phyloP scores from a whole-genome alignment of 768 basidiomycete species.

The Termitomyces sp. region DNA sequence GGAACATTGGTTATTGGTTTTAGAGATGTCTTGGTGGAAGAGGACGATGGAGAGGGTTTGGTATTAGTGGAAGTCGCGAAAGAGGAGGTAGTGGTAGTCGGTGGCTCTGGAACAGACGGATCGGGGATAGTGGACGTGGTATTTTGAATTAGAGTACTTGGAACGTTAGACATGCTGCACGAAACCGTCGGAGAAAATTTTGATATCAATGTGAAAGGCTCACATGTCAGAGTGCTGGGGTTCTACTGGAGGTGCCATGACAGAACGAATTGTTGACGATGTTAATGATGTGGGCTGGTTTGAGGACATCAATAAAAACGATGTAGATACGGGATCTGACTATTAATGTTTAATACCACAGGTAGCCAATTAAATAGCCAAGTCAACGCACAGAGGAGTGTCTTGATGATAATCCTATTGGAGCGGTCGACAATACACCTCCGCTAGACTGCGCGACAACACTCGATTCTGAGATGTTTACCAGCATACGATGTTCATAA shows the following conservation, averaged over 20 bases:
- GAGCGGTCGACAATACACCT: not conserved
- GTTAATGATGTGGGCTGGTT: not conserved
- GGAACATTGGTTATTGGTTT: not conserved
- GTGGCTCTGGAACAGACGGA: not conserved
- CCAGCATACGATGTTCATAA: constrained; percentile 5
- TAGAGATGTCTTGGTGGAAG: not conserved
- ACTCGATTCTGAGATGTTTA: not conserved
- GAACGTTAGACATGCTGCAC: not conserved
- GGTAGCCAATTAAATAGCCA: not conserved
- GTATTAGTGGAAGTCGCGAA: not conserved
- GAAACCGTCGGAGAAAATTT: not conserved
- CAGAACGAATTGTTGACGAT: not conserved
- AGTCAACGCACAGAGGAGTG: not conserved
- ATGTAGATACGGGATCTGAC: not conserved
- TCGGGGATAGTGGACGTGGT: not conserved
- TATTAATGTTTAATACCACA: not conserved
- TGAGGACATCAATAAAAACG: not conserved
- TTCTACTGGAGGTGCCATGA: not conserved
- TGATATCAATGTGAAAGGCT: not conserved
- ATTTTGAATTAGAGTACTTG: not conserved
- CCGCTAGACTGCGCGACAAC: not conserved
- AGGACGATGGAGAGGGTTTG: not conserved
- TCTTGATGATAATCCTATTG: not conserved
- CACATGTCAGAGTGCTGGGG: constrained; percentile 1
- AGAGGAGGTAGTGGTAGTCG: not conserved